Percentiles rank a stretch among this genome's conserved stretches.
phyloP scores from a whole-genome alignment of 2,329 filamentous ascomycete genomes.

The Aspergillus udagawae region DNA sequence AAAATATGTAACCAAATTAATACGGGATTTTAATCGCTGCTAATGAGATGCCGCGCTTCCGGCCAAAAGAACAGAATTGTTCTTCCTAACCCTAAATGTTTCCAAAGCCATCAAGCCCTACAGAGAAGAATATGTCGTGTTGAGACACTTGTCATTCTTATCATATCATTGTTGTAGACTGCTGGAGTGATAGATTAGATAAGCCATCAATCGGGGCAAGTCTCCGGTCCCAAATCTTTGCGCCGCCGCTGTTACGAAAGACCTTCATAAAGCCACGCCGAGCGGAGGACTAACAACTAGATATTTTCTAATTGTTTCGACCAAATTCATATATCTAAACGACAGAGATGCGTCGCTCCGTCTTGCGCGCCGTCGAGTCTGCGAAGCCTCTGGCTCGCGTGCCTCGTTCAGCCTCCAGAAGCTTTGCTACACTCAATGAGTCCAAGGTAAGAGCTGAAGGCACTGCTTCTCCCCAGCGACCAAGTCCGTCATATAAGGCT shows the following conservation, averaged over 20 bases:
- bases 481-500: neutral
- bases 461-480: neutral
- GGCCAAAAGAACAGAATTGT: neutral
- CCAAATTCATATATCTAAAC: neutral
- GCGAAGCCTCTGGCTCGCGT: constrained; percentile 32
- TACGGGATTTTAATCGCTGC: too few relatives aligned
- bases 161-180: neutral
- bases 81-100: neutral
- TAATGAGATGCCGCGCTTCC: neutral
- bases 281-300: constrained; percentile 6
- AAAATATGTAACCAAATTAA: neutral
- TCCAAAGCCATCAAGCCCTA: neutral
- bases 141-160: neutral
- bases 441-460: constrained; percentile 29
- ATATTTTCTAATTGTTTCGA: constrained; percentile 1
- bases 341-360: constrained; percentile 36
- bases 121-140: neutral
- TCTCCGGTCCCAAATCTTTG: constrained; percentile 21
- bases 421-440: constrained; percentile 34
- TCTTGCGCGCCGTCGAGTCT: constrained; percentile 37
- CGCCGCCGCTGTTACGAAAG: constrained; percentile 7
- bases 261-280: constrained; percentile 1
- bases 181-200: constrained; percentile 22
- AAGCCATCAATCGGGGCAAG: constrained; percentile 20
- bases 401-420: constrained; percentile 32